Evolutionary conservation across 1,139 yeast species (phyloP).

Genomic region (Pichia inconspicua): DNA sequence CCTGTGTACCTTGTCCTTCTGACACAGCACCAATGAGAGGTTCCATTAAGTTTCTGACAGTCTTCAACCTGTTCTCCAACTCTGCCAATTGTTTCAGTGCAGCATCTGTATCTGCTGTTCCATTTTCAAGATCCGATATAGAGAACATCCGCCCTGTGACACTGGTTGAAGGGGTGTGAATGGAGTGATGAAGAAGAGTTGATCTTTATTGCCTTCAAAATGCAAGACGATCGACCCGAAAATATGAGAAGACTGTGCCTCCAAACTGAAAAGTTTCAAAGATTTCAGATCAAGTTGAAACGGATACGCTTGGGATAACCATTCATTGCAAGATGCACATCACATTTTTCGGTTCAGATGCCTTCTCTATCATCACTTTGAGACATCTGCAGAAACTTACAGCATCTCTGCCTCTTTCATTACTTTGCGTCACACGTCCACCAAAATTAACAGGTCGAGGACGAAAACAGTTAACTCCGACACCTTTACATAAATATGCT

Average conservation of each 20-base stretch:
- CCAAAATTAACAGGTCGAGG: slow-evolving; percentile 72
- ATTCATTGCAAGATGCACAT: slow-evolving; percentile 5
- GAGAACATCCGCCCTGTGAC: slow-evolving; percentile 19
- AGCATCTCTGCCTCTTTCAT: slow-evolving; percentile 21
- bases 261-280: background rate
- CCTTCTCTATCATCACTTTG: slow-evolving; percentile 45
- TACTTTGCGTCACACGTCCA: slow-evolving; percentile 46
- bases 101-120: slow-evolving; percentile 28
- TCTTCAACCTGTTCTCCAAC: slow-evolving; percentile 11
- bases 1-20: slow-evolving; percentile 37
- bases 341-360: slow-evolving; percentile 72
- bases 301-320: slow-evolving; percentile 34
- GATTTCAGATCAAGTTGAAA: slow-evolving; percentile 6
- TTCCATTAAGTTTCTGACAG: slow-evolving; percentile 17
- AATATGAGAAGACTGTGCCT: background rate
- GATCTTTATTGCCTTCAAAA: background rate
- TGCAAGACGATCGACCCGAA: background rate
- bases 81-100: slow-evolving; percentile 29
- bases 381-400: slow-evolving; percentile 7
- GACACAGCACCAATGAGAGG: slow-evolving; percentile 42
- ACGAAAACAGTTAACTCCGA: slow-evolving; percentile 38
- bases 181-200: no score
- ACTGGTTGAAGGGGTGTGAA: background rate
- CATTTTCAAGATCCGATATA: slow-evolving; percentile 29
- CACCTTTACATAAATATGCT: slow-evolving; percentile 49